Conservation (phyloP, 768 basidiomycete species). For the Coprinellus micaceus region DNA sequence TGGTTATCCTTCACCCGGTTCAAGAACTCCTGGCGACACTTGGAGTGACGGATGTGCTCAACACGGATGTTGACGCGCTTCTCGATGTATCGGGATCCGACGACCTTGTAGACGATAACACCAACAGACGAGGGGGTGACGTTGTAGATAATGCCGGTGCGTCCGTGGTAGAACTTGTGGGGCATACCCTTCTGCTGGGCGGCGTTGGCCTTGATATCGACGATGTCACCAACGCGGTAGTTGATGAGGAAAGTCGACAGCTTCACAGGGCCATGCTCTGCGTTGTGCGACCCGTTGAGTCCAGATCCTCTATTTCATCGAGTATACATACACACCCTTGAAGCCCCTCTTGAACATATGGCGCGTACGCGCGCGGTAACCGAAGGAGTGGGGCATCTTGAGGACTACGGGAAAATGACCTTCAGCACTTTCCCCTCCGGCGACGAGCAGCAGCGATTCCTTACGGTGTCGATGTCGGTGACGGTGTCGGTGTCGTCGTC, state of each 20-base stretch:
- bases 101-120: slow-evolving; percentile 96
- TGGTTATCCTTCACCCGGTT: slow-evolving; percentile 94
- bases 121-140: slow-evolving; percentile 93
- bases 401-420: slow-evolving; percentile 35
- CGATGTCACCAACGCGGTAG: slow-evolving; percentile 96
- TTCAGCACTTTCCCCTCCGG: slow-evolving; percentile 4
- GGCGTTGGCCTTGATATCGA: slow-evolving; percentile 99
- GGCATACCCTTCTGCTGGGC: slow-evolving; percentile 99
- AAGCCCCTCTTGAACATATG: slow-evolving; percentile 99
- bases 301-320: slow-evolving; percentile 8
- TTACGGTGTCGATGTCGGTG: slow-evolving; percentile 49
- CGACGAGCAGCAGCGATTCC: slow-evolving; percentile 1
- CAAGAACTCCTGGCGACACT: slow-evolving; percentile 96
- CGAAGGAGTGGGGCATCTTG: slow-evolving; percentile 99
- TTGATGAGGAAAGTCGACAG: slow-evolving; percentile 90
- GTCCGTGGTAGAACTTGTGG: slow-evolving; percentile 98
- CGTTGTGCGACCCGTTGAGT: slow-evolving; percentile 8
- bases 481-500: slow-evolving; percentile 32
- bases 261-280: slow-evolving; percentile 87
- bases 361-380: slow-evolving; percentile 99
- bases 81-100: slow-evolving; percentile 98
- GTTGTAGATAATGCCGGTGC: slow-evolving; percentile 98
- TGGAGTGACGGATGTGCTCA: slow-evolving; percentile 95
- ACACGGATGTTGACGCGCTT: slow-evolving; percentile 98
- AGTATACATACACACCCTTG: slow-evolving; percentile 65